Percentiles rank a stretch among this genome's conserved stretches.
phyloP scores from a whole-genome alignment of 108 stramenopile species.

The Schizochytrium sp. region DNA sequence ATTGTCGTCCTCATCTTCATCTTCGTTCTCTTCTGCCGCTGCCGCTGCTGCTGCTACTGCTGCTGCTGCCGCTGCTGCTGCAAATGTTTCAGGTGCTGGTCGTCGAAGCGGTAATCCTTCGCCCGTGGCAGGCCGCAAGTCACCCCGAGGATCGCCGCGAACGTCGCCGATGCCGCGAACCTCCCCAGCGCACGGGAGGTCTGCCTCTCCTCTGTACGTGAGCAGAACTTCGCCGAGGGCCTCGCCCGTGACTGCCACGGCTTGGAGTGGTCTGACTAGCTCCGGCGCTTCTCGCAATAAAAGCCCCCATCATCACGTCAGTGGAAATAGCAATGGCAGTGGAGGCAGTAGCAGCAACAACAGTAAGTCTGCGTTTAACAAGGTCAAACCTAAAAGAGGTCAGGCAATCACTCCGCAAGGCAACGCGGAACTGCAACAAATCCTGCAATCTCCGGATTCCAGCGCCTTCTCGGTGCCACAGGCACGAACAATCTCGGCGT shows the following conservation, averaged over 20 bases:
- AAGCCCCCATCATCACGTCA: neutral
- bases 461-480: neutral
- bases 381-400: conserved; percentile 16
- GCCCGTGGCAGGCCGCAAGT: conserved; percentile 25
- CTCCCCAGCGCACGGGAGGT: conserved; percentile 45
- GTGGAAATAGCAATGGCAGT: no score
- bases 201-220: neutral
- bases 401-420: neutral
- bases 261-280: neutral
- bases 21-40: no score
- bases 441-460: neutral
- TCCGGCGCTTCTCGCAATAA: conserved; percentile 7
- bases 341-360: neutral
- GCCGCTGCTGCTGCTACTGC: neutral
- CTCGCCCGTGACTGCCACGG: conserved; percentile 23
- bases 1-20: no score
- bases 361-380: conserved; percentile 1
- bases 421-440: neutral
- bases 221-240: conserved; percentile 3
- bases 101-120: conserved; percentile 17
- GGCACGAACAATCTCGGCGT: neutral
- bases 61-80: neutral
- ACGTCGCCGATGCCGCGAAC: conserved; percentile 26
- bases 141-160: conserved; percentile 36
- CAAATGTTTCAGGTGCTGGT: neutral